Base-by-base conservation (phyloP, 2,329 filamentous ascomycete species). In the Aspergillus pseudotamarii region DNA sequence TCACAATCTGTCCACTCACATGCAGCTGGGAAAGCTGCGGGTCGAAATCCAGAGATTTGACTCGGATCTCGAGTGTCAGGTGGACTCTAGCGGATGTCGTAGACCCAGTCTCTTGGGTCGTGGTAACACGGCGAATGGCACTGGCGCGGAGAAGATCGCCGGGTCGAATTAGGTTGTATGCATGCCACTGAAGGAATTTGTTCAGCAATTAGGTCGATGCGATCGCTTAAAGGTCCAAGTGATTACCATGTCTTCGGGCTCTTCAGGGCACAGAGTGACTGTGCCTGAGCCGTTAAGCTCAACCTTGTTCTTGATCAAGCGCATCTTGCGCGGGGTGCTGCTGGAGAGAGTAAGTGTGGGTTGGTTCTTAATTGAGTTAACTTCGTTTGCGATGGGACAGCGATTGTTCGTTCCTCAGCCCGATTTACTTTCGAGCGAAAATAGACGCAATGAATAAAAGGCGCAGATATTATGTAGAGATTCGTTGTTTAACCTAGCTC, bases 231-330 rank as follows among this genome's bases (percentile, higher is more conserved):
- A 48, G 48, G 26, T 19, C 48, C 11, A 19, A n/a, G 19, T 32
- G 28, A 32, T 26, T 80, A 89, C 87, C 89, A 92, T 92, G 70
- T 92, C 90, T 78, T 92, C 90, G 57, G 89, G 88, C 75, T 91
- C 89, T 76, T 91, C 89, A 2, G 90, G 90, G 64, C 87, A 83
- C 59, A 92, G 81, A 6, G 87, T 90, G 59, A 89, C 87, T 36
- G 81, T 83, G 34, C 90, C 90, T 1, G 86, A 86, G 78, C 88
- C 88, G 76, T 89, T 85, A 63, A 85, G 85, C 70, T 90, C 87
- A 67, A 91, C 89, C 63, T 85, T 84, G 64, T 88, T 85, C 74
- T 88, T 90, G 69, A 91, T 84, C 50, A 91, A 82, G 62, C 86
- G 85, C 89, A 92, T 92, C 4, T 46, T 75, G 48, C 41, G 57